Percentiles rank a stretch among this genome's conserved stretches.
phyloP scores from a whole-genome alignment of 73 alveolate genomes.

The Urostyla sp. region DNA sequence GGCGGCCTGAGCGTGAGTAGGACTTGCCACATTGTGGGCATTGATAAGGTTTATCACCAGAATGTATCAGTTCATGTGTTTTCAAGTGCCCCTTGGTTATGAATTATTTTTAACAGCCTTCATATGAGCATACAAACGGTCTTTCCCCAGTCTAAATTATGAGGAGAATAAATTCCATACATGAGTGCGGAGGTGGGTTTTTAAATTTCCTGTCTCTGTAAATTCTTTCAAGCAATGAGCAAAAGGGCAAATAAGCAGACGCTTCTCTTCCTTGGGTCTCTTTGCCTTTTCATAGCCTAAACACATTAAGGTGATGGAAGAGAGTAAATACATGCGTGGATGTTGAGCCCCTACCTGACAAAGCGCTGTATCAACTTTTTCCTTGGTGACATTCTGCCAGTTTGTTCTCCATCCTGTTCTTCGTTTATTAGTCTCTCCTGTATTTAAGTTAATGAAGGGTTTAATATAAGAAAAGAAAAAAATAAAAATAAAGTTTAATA shows the following conservation, averaged over 20 bases:
- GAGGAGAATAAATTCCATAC: background rate
- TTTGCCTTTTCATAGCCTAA: constrained; percentile 25
- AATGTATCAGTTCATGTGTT: constrained; percentile 55
- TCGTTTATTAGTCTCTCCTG: background rate
- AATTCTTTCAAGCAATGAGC: constrained; percentile 52
- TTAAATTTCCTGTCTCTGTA: constrained; percentile 78
- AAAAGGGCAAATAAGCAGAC: constrained; percentile 37
- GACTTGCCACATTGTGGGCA: constrained; percentile 55
- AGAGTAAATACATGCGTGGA: constrained; percentile 27
- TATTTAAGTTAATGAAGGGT: background rate
- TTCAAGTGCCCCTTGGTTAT: constrained; percentile 53
- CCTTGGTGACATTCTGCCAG: constrained; percentile 22
- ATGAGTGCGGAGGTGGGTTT: constrained; percentile 88
- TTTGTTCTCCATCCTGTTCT: constrained; percentile 11
- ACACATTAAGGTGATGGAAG: background rate
- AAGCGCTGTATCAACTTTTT: background rate
- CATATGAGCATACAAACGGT: constrained; percentile 47
- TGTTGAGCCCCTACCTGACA: constrained; percentile 5
- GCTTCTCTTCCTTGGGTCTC: constrained; percentile 25
- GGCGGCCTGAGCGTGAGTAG: constrained; percentile 34
- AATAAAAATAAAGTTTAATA: background rate
- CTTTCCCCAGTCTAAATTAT: constrained; percentile 54
- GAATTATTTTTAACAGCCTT: constrained; percentile 38
- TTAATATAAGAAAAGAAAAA: too few species aligned
- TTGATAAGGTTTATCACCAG: constrained; percentile 57